A percentile compares a stretch with the other conserved stretches of the same genome.
Evolutionary conservation across 768 basidiomycete genomes (phyloP).

Genomic region (Agrocybe chaxingu): DNA sequence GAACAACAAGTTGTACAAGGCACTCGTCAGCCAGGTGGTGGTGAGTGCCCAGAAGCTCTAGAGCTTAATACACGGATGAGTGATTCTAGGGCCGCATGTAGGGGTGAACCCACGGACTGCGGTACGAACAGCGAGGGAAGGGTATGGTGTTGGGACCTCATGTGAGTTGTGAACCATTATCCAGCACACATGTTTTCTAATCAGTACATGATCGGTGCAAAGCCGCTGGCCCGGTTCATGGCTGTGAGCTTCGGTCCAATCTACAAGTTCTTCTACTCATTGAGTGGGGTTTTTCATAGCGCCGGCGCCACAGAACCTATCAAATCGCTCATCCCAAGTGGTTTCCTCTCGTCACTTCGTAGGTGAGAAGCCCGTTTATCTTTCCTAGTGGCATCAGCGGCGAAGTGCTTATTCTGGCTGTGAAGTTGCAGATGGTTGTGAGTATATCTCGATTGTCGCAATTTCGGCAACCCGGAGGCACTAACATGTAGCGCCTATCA

Average conservation of each 20-base stretch:
- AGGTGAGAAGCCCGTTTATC: constrained; percentile 4
- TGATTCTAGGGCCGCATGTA: too few species aligned
- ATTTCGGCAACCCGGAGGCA: neutral
- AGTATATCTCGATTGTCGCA: neutral
- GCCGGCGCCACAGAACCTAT: neutral
- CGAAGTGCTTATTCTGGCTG: neutral
- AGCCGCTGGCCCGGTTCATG: neutral
- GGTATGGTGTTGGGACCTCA: neutral
- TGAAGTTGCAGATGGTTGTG: constrained; percentile 1
- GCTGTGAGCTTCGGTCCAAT: neutral
- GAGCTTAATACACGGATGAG: neutral
- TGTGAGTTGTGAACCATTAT: constrained; percentile 1
- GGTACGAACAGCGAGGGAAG: too few species aligned
- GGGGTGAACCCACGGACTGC: too few species aligned
- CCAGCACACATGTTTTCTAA: neutral
- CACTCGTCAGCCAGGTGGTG: neutral
- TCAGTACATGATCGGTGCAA: neutral
- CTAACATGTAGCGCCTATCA: neutral
- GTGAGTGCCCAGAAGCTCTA: neutral
- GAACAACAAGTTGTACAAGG: constrained; percentile 30
- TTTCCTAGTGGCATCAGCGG: neutral
- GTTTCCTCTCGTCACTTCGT: constrained; percentile 9
- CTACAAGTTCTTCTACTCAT: neutral
- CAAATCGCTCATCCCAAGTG: neutral
- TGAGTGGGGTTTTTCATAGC: neutral